These are phyloP conservation scores for Penicillium palitans DNA, from an alignment of 2,329 filamentous ascomycete genomes.

Conservation along the genomic window DNA sequence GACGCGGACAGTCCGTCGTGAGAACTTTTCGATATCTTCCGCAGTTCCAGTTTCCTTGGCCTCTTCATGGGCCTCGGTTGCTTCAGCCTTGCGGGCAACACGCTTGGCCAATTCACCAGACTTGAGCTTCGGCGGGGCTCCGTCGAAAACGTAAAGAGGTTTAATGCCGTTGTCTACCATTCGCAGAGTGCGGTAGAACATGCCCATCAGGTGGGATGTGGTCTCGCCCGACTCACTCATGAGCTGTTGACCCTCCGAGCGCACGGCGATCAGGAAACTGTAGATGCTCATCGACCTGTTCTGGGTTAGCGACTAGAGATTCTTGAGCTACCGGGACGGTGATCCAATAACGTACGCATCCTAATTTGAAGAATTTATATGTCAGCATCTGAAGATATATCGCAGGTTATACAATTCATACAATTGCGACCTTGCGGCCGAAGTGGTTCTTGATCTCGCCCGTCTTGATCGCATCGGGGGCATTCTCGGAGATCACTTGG, in stretches of 20 bases:
- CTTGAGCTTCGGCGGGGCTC: conserved; percentile 94
- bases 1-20: conserved; percentile 84
- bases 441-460: conserved; percentile 99
- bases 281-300: conserved; percentile 94
- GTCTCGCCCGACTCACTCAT: conserved; percentile 95
- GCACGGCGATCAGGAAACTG: conserved; percentile 96
- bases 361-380: conserved; percentile 35
- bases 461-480: conserved; percentile 91
- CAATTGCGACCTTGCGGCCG: conserved; percentile 95
- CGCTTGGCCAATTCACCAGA: conserved; percentile 95
- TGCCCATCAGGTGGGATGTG: conserved; percentile 97
- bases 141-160: conserved; percentile 96
- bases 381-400: conserved; percentile 21
- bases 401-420: conserved; percentile 44
- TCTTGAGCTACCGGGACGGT: neutral
- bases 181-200: conserved; percentile 97
- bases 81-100: conserved; percentile 91
- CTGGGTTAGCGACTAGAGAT: conserved; percentile 21
- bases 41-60: conserved; percentile 96
- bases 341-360: conserved; percentile 53
- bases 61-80: conserved; percentile 84
- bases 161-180: conserved; percentile 99
- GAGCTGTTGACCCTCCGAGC: conserved; percentile 93
- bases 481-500: conserved; percentile 83
- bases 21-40: conserved; percentile 98